phyloP scores from a whole-genome alignment of 192 early-diverging fungal species.

The Gigaspora rosea region DNA sequence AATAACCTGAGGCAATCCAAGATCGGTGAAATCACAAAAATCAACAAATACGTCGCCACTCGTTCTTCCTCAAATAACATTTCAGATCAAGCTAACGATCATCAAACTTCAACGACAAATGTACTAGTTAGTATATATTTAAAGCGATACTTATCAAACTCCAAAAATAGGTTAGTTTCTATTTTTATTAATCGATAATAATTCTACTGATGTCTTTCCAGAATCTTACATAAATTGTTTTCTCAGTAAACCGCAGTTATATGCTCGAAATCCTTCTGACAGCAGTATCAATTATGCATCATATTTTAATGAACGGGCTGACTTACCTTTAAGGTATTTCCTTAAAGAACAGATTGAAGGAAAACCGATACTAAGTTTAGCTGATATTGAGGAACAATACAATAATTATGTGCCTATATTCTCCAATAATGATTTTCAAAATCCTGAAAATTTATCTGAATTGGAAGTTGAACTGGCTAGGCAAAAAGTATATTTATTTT shows the following conservation, averaged over 20 bases:
- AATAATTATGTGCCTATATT: slow-evolving; percentile 6
- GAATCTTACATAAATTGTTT: background rate
- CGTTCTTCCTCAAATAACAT: background rate
- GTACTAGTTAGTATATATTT: slow-evolving; percentile 27
- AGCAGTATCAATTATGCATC: background rate
- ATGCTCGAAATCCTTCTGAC: background rate
- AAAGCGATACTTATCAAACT: background rate
- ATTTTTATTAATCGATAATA: background rate
- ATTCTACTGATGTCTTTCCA: background rate
- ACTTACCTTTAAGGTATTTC: slow-evolving; percentile 20
- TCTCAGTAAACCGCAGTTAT: slow-evolving; percentile 17
- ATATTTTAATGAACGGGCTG: slow-evolving; percentile 12
- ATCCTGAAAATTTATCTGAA: background rate
- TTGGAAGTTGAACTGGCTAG: background rate
- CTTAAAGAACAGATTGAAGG: slow-evolving; percentile 32
- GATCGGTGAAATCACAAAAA: background rate
- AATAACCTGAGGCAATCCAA: slow-evolving; percentile 31
- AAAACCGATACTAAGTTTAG: background rate
- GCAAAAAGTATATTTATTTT: slow-evolving; percentile 16
- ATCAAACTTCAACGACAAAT: slow-evolving; percentile 26
- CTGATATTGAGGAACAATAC: slow-evolving; percentile 22
- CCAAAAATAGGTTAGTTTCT: slow-evolving; percentile 1
- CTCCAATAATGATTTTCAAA: background rate
- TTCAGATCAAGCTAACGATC: slow-evolving; percentile 24
- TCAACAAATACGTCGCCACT: background rate